Conservation (phyloP, 768 basidiomycete species). For the Phallus indusiatus region DNA sequence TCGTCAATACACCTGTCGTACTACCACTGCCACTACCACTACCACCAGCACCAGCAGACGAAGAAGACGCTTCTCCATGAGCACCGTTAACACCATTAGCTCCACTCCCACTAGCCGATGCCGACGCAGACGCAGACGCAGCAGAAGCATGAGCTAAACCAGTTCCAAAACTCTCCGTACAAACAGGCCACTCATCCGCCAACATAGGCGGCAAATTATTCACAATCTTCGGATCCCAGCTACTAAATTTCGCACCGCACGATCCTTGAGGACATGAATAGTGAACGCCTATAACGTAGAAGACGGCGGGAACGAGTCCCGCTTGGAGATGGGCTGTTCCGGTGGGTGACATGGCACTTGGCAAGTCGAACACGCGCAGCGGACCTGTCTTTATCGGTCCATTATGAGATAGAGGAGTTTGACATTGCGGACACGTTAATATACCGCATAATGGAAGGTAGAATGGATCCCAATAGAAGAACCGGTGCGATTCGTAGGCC, state of each 20-base stretch:
- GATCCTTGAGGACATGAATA: constrained; percentile 40
- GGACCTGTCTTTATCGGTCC: constrained; percentile 70
- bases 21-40: not conserved
- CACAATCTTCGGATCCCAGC: constrained; percentile 6
- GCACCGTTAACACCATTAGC: not conserved
- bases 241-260: not conserved
- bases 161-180: not conserved
- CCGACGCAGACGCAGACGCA: not conserved
- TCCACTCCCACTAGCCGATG: not conserved
- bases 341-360: constrained; percentile 17
- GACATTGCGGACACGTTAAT: constrained; percentile 61
- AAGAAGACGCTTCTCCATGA: not conserved
- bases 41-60: not conserved
- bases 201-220: constrained; percentile 1
- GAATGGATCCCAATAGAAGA: constrained; percentile 83
- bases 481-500: constrained; percentile 35
- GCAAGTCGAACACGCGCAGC: constrained; percentile 71
- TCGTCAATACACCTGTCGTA: not conserved
- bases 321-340: not conserved
- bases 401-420: constrained; percentile 45
- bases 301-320: constrained; percentile 20
- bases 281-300: constrained; percentile 80
- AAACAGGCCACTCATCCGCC: constrained; percentile 8
- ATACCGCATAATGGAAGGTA: constrained; percentile 70
- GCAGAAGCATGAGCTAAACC: not conserved